Conservation (phyloP, 2,329 filamentous ascomycete genomes). For the Gaeumannomyces tritici region DNA sequence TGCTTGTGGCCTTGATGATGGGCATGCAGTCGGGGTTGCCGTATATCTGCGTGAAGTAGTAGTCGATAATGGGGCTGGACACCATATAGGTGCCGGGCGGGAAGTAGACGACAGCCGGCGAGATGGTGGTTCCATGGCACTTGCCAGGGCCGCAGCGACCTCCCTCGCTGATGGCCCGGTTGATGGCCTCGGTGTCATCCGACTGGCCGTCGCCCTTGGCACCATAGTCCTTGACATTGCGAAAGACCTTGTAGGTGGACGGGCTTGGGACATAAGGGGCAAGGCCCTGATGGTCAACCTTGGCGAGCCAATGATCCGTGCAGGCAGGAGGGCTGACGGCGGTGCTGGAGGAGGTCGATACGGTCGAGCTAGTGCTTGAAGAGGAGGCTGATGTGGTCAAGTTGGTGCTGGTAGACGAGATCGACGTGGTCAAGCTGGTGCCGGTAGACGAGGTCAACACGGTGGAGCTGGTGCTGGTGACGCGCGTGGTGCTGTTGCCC, state of each 20-base stretch:
- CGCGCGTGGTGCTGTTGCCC: not conserved
- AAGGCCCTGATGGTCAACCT: constrained; percentile 9
- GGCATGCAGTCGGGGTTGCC: constrained; percentile 10
- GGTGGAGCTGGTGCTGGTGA: not conserved
- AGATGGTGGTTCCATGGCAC: constrained; percentile 9
- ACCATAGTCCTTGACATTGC: constrained; percentile 28
- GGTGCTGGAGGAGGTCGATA: not conserved
- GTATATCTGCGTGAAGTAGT: constrained; percentile 11
- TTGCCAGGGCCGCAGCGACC: constrained; percentile 8
- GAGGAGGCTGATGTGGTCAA: not conserved
- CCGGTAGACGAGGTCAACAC: too few relatives aligned
- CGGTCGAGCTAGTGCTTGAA: too few relatives aligned
- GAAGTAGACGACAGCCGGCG: constrained; percentile 14
- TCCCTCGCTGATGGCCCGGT: constrained; percentile 46
- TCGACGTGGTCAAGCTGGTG: too few relatives aligned
- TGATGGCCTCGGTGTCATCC: constrained; percentile 67
- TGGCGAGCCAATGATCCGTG: constrained; percentile 7
- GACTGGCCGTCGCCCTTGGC: constrained; percentile 64
- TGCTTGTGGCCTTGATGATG: constrained; percentile 5
- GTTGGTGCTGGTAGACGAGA: not conserved
- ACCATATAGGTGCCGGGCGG: constrained; percentile 11
- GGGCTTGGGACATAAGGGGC: constrained; percentile 6
- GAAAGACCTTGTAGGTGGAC: constrained; percentile 9
- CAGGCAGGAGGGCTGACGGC: not conserved
- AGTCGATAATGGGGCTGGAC: constrained; percentile 7